A percentile compares a stretch with the other conserved stretches of the same genome.
phyloP scores from a whole-genome alignment of 192 early-diverging fungal species.

The Gamsiella multidivaricata region DNA sequence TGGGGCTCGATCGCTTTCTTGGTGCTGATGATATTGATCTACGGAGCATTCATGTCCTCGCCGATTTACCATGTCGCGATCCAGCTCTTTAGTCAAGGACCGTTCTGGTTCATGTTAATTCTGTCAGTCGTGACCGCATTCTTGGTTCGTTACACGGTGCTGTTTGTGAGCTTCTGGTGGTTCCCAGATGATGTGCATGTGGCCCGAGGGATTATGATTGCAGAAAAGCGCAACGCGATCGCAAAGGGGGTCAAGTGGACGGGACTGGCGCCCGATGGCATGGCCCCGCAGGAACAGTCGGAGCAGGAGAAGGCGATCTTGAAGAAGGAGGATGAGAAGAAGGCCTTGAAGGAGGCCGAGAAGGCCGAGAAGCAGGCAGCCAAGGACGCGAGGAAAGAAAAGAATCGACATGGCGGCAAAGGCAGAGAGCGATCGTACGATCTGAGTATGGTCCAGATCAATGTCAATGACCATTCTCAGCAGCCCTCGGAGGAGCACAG shows the following conservation, averaged over 20 bases:
- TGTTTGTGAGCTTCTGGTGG: conserved; percentile 75
- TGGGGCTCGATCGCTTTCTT: conserved; percentile 73
- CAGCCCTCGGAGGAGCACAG: background rate
- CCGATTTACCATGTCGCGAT: conserved; percentile 77
- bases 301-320: conserved; percentile 51
- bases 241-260: conserved; percentile 30
- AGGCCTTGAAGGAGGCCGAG: conserved; percentile 13
- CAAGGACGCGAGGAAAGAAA: background rate
- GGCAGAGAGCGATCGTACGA: conserved; percentile 35
- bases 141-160: conserved; percentile 73
- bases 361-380: conserved; percentile 25
- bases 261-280: conserved; percentile 35
- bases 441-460: conserved; percentile 44
- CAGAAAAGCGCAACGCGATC: conserved; percentile 38
- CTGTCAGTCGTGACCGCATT: conserved; percentile 77
- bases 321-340: conserved; percentile 32
- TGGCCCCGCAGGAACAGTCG: conserved; percentile 30
- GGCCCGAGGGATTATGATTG: conserved; percentile 64
- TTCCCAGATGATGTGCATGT: conserved; percentile 74
- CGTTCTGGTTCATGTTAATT: conserved; percentile 81
- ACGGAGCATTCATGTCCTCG: conserved; percentile 66
- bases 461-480: conserved; percentile 28
- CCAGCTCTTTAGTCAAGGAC: conserved; percentile 68
- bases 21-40: conserved; percentile 74
- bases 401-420: background rate